phyloP scores from a whole-genome alignment of 495 filamentous ascomycete genomes.

The Xylaria bambusicola region DNA sequence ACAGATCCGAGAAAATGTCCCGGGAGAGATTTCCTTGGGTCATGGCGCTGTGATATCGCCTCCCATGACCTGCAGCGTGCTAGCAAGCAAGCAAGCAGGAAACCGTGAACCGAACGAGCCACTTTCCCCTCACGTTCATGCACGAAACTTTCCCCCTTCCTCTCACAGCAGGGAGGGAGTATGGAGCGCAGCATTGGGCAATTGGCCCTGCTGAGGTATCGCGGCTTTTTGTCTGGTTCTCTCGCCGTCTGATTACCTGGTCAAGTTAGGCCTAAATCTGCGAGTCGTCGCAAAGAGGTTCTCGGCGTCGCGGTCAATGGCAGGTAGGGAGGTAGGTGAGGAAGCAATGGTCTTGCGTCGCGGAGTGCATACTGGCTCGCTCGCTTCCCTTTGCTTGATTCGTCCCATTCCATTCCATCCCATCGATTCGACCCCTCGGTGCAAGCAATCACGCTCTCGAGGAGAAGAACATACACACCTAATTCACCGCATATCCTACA shows the following conservation, averaged over 20 bases:
- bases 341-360: slow-evolving; percentile 5
- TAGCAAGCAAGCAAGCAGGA: neutral
- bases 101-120: neutral
- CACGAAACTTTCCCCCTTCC: neutral
- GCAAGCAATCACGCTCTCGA: too few species aligned
- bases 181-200: slow-evolving; percentile 5
- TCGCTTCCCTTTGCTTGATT: too few species aligned
- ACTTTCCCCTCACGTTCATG: slow-evolving; percentile 15
- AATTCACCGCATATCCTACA: neutral
- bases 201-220: neutral
- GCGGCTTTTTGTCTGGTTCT: slow-evolving; percentile 1
- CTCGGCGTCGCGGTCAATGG: neutral
- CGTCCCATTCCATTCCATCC: too few species aligned
- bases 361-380: slow-evolving; percentile 4
- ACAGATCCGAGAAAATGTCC: too few species aligned
- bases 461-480: neutral
- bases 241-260: neutral
- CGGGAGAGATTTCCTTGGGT: neutral
- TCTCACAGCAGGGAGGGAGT: too few species aligned
- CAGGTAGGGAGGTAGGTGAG: neutral
- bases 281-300: neutral
- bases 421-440: too few species aligned
- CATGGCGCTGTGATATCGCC: neutral
- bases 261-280: neutral
- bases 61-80: neutral